Percentiles rank a stretch among this genome's conserved stretches.
Conservation (phyloP, 73 alveolate species). For the Paramecium pentaurelia region DNA sequence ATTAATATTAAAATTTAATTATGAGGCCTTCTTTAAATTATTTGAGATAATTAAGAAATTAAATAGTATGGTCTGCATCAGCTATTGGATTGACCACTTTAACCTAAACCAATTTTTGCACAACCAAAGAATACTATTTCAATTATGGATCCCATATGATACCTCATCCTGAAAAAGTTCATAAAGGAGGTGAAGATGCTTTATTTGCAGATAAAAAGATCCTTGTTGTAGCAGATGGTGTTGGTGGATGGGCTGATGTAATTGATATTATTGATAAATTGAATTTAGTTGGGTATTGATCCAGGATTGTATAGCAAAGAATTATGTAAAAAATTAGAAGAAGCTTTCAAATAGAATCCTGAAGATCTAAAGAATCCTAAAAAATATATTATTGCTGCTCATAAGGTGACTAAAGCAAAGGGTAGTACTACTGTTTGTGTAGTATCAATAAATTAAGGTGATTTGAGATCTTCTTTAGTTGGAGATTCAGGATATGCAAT, state of each 20-base stretch:
- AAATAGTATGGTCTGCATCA: neutral
- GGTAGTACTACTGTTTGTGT: constrained; percentile 71
- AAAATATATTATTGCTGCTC: constrained; percentile 63
- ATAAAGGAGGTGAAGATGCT: constrained; percentile 70
- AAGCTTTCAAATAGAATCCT: neutral
- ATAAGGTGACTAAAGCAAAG: constrained; percentile 40
- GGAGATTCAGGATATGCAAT: constrained; percentile 76
- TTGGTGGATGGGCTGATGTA: constrained; percentile 52
- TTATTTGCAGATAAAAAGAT: constrained; percentile 7
- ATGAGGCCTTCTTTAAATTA: neutral
- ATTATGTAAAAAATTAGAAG: constrained; percentile 24
- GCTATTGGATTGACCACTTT: constrained; percentile 59
- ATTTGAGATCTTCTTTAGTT: constrained; percentile 52
- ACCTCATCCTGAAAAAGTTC: neutral
- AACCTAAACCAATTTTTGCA: neutral
- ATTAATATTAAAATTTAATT: neutral
- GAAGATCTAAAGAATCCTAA: constrained; percentile 40
- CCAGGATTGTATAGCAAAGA: constrained; percentile 72
- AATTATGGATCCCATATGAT: constrained; percentile 26
- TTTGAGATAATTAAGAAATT: neutral
- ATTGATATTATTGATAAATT: neutral
- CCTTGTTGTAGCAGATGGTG: constrained; percentile 50
- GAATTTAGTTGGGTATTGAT: constrained; percentile 65
- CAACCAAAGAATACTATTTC: neutral
- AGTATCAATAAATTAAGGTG: constrained; percentile 27